Evolutionary conservation across 2,329 filamentous ascomycete genomes (phyloP).

Genomic region (Exophiala lecanii-corni): DNA sequence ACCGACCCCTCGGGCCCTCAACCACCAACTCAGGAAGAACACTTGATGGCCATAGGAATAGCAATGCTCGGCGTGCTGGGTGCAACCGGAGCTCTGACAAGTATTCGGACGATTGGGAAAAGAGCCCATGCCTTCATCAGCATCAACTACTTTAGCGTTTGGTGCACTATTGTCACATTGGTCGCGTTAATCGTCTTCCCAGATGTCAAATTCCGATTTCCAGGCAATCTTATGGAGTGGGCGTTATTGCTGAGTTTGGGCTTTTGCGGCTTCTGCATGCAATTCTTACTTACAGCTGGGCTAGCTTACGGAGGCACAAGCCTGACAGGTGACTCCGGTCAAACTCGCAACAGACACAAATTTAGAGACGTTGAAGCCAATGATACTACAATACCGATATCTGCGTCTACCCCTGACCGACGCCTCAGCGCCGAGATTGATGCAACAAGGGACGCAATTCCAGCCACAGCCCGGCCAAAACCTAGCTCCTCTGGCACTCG

Average conservation of each 20-base stretch:
- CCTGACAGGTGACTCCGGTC: slow-evolving; percentile 1
- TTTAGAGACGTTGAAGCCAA: slow-evolving; percentile 13
- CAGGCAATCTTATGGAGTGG: slow-evolving; percentile 57
- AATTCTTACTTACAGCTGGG: slow-evolving; percentile 77
- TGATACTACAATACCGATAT: slow-evolving; percentile 2
- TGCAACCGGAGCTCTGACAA: slow-evolving; percentile 68
- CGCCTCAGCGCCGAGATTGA: slow-evolving; percentile 37
- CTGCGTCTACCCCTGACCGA: neutral
- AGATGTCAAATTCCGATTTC: slow-evolving; percentile 54
- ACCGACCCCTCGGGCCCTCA: slow-evolving; percentile 16
- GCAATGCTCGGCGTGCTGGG: slow-evolving; percentile 75
- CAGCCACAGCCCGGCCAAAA: slow-evolving; percentile 26
- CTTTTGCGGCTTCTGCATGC: slow-evolving; percentile 72
- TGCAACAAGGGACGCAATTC: slow-evolving; percentile 13
- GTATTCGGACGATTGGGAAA: slow-evolving; percentile 73
- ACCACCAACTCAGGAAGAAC: slow-evolving; percentile 54
- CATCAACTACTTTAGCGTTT: slow-evolving; percentile 76
- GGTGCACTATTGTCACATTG: slow-evolving; percentile 64
- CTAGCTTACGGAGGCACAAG: slow-evolving; percentile 65
- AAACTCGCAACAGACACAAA: neutral
- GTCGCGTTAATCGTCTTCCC: slow-evolving; percentile 55
- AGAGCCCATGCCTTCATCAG: slow-evolving; percentile 76
- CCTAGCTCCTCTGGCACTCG: slow-evolving; percentile 34
- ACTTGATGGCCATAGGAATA: slow-evolving; percentile 64
- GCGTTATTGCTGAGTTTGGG: slow-evolving; percentile 63